Evolutionary conservation across 2,329 filamentous ascomycete genomes (phyloP).

Genomic region (Ilyonectria sp.): DNA sequence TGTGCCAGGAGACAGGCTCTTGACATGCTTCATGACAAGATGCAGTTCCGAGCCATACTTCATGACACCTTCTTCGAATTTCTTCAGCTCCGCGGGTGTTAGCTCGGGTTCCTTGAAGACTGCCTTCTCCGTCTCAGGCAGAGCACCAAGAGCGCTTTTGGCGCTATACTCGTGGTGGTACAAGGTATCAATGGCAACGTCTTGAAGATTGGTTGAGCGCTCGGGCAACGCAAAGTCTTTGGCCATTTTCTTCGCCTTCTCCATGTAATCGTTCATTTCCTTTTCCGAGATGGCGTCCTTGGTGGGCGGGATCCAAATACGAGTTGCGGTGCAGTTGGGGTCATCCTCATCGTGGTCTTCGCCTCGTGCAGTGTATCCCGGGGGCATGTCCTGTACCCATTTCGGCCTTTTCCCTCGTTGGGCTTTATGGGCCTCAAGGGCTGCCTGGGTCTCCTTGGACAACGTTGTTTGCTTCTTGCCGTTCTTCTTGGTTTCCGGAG

Average conservation of each 20-base stretch:
- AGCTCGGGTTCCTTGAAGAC: slow-evolving; percentile 89
- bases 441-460: slow-evolving; percentile 84
- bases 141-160: slow-evolving; percentile 77
- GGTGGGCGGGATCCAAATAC: slow-evolving; percentile 84
- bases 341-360: slow-evolving; percentile 82
- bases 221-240: slow-evolving; percentile 79
- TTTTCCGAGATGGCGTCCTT: slow-evolving; percentile 66
- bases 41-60: slow-evolving; percentile 94
- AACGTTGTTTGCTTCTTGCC: slow-evolving; percentile 84
- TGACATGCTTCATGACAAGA: slow-evolving; percentile 87
- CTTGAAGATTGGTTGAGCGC: slow-evolving; percentile 87
- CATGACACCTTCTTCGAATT: slow-evolving; percentile 90
- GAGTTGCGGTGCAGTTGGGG: slow-evolving; percentile 79
- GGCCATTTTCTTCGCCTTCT: slow-evolving; percentile 75
- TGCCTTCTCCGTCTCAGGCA: slow-evolving; percentile 77
- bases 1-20: slow-evolving; percentile 82
- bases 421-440: slow-evolving; percentile 85
- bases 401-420: slow-evolving; percentile 87
- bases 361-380: slow-evolving; percentile 87
- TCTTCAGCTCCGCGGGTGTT: slow-evolving; percentile 83
- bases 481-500: slow-evolving; percentile 86
- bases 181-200: slow-evolving; percentile 84
- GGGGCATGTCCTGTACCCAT: slow-evolving; percentile 93
- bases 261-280: slow-evolving; percentile 84
- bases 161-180: slow-evolving; percentile 80